Evolutionary conservation across 2,329 filamentous ascomycete species (phyloP).

Genomic region (Monosporascus sp.): DNA sequence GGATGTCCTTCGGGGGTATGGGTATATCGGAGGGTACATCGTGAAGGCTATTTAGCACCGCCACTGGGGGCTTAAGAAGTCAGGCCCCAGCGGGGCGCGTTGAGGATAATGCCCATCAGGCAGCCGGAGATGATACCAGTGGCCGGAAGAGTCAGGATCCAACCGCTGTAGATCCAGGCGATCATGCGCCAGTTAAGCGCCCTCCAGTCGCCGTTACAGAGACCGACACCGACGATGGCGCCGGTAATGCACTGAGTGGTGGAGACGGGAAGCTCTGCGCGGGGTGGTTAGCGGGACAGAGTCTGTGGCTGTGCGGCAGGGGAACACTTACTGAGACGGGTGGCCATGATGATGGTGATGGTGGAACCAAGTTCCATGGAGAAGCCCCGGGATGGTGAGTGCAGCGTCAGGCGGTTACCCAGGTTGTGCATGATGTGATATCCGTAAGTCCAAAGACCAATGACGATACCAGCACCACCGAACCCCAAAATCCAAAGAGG

Average conservation of each 20-base stretch:
- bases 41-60: not conserved
- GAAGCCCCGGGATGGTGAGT: constrained; percentile 55
- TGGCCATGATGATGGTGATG: constrained; percentile 59
- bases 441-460: constrained; percentile 56
- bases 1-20: too few species aligned
- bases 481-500: constrained; percentile 57
- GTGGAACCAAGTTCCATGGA: constrained; percentile 58
- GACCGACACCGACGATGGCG: constrained; percentile 56
- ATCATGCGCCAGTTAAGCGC: constrained; percentile 61
- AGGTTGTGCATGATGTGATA: constrained; percentile 62
- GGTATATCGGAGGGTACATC: not conserved
- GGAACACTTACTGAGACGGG: constrained; percentile 43
- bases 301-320: not conserved
- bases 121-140: constrained; percentile 53
- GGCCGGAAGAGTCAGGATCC: constrained; percentile 55
- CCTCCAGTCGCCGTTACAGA: constrained; percentile 53
- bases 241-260: constrained; percentile 62
- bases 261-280: constrained; percentile 51
- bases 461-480: constrained; percentile 44
- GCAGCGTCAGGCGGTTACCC: constrained; percentile 58
- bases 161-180: constrained; percentile 53
- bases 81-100: constrained; percentile 48
- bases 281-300: not conserved
- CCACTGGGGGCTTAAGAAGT: not conserved
- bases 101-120: constrained; percentile 58